phyloP scores from a whole-genome alignment of 2,329 filamentous ascomycete genomes.

The Phialocephala subalpina region DNA sequence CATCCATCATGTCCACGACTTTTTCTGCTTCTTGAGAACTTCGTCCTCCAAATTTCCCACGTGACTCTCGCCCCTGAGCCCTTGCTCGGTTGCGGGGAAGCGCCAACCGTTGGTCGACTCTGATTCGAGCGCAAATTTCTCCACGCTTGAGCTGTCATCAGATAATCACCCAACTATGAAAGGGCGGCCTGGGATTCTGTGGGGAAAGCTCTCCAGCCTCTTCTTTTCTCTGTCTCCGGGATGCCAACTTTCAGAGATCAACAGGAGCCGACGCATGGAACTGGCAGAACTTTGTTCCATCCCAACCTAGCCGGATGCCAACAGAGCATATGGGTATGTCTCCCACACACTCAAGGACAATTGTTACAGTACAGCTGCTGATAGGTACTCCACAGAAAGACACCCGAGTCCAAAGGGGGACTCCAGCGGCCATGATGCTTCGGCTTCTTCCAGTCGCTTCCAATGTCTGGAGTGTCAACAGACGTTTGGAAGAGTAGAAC shows the following conservation, averaged over 20 bases:
- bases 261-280: constrained; percentile 2
- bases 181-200: background rate
- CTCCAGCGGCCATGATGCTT: constrained; percentile 3
- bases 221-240: background rate
- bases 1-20: no score
- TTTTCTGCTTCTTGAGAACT: no score
- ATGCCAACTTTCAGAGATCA: background rate
- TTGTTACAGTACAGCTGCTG: background rate
- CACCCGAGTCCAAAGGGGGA: background rate
- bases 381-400: background rate
- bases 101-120: background rate
- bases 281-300: constrained; percentile 2
- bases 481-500: constrained; percentile 35
- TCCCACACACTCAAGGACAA: background rate
- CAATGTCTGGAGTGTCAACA: constrained; percentile 33
- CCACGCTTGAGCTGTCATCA: background rate
- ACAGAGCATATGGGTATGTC: background rate
- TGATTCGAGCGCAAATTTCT: constrained; percentile 6
- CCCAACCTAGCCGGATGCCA: background rate
- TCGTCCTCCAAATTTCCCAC: no score
- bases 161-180: background rate
- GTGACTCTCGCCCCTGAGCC: background rate
- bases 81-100: background rate
- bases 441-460: constrained; percentile 20
- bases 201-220: background rate